Conservation (phyloP, 495 filamentous ascomycete genomes). For the Penicillium psychrofluorescens region DNA sequence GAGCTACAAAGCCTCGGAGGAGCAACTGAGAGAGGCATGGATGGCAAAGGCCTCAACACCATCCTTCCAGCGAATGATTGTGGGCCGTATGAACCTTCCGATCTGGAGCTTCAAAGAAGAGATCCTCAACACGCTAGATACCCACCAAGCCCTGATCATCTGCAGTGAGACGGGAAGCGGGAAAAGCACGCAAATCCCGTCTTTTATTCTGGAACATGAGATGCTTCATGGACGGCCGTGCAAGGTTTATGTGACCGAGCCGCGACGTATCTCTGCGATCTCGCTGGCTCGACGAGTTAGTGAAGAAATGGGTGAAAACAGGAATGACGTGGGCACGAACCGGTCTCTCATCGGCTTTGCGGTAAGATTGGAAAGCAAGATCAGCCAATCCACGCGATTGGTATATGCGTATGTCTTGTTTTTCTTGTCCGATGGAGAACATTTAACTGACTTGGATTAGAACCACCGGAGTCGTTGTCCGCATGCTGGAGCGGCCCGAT, state of each 20-base stretch:
- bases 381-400: conserved; percentile 69
- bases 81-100: conserved; percentile 63
- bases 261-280: conserved; percentile 92
- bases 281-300: conserved; percentile 86
- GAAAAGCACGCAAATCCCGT: conserved; percentile 94
- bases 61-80: conserved; percentile 43
- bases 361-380: conserved; percentile 83
- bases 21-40: conserved; percentile 61
- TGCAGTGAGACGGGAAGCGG: conserved; percentile 96
- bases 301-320: conserved; percentile 84
- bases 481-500: conserved; percentile 86
- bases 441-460: conserved; percentile 12
- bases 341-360: conserved; percentile 89
- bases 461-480: conserved; percentile 82
- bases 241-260: conserved; percentile 93
- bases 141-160: conserved; percentile 76
- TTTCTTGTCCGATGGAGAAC: neutral
- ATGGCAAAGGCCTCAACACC: conserved; percentile 53
- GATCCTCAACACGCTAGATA: conserved; percentile 64
- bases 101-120: conserved; percentile 81
- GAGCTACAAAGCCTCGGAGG: conserved; percentile 36
- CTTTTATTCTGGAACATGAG: conserved; percentile 85
- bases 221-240: conserved; percentile 70
- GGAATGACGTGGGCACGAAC: conserved; percentile 69
- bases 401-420: conserved; percentile 61